Conservation (phyloP, 2,329 filamentous ascomycete species). For the Sporothrix schenckii region DNA sequence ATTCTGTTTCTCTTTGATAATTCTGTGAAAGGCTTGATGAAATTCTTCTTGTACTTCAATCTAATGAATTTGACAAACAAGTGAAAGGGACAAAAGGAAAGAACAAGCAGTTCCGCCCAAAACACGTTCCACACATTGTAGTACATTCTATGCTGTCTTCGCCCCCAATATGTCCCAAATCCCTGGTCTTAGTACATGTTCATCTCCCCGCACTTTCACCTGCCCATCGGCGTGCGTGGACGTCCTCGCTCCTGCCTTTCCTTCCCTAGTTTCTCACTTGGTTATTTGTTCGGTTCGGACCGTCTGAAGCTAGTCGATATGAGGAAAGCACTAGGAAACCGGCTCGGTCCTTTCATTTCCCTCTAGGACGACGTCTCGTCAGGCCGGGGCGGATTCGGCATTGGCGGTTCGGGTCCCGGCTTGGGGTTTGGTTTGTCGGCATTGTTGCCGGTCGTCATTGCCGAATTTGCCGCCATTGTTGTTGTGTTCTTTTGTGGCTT, state of each 20-base stretch:
- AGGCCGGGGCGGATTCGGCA: slow-evolving; percentile 32
- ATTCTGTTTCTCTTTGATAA: too few species aligned
- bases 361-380: slow-evolving; percentile 14
- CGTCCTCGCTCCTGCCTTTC: neutral
- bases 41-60: too few species aligned
- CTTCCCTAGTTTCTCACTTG: neutral
- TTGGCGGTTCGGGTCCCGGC: slow-evolving; percentile 33
- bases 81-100: neutral
- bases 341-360: neutral
- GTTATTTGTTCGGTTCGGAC: slow-evolving; percentile 10
- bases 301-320: slow-evolving; percentile 4
- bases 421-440: slow-evolving; percentile 26
- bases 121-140: neutral
- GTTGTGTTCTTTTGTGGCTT: neutral
- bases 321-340: neutral
- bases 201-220: slow-evolving; percentile 4
- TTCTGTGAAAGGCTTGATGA: too few species aligned
- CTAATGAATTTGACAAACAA: too few species aligned
- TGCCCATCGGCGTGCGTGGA: neutral
- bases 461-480: neutral
- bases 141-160: neutral
- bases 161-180: slow-evolving; percentile 6
- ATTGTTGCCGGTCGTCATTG: neutral
- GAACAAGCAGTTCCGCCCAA: neutral
- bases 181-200: neutral